phyloP scores from a whole-genome alignment of 1,284 basidiomycete species.

The Amylostereum areolatum region DNA sequence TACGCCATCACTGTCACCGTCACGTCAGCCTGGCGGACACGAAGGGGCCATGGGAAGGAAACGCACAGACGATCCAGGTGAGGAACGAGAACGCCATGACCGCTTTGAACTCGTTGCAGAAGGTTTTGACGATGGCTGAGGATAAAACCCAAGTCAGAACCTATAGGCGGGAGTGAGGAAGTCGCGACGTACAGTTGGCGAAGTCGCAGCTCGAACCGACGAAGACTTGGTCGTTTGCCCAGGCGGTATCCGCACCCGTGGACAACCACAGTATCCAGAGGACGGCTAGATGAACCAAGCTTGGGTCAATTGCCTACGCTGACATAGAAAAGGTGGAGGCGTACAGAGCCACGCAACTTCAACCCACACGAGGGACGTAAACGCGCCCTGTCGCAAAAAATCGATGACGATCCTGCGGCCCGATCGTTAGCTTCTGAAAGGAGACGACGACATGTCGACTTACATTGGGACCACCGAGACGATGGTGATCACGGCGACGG shows the following conservation, averaged over 20 bases:
- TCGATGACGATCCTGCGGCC: constrained; percentile 26
- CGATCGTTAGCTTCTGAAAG: background rate
- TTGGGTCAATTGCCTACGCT: no score
- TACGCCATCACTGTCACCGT: constrained; percentile 36
- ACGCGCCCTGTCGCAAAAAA: constrained; percentile 31
- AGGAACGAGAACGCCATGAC: constrained; percentile 50
- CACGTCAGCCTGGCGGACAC: constrained; percentile 1
- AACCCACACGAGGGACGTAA: constrained; percentile 37
- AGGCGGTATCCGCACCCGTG: constrained; percentile 33
- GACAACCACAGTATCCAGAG: constrained; percentile 57
- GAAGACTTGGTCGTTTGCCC: constrained; percentile 16
- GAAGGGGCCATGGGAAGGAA: constrained; percentile 1
- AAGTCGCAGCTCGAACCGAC: constrained; percentile 6
- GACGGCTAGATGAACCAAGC: background rate
- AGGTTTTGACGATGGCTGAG: constrained; percentile 13
- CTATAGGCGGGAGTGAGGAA: background rate
- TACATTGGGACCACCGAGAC: constrained; percentile 42
- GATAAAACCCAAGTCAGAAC: background rate
- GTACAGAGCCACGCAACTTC: constrained; percentile 39
- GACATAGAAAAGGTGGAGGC: constrained; percentile 11
- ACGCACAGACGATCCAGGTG: constrained; percentile 44
- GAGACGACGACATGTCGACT: constrained; percentile 12
- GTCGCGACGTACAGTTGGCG: background rate
- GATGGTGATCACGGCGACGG: constrained; percentile 35
- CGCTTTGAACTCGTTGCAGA: constrained; percentile 39